Conservation (phyloP, 768 basidiomycete genomes). For the Daedalea quercina region DNA sequence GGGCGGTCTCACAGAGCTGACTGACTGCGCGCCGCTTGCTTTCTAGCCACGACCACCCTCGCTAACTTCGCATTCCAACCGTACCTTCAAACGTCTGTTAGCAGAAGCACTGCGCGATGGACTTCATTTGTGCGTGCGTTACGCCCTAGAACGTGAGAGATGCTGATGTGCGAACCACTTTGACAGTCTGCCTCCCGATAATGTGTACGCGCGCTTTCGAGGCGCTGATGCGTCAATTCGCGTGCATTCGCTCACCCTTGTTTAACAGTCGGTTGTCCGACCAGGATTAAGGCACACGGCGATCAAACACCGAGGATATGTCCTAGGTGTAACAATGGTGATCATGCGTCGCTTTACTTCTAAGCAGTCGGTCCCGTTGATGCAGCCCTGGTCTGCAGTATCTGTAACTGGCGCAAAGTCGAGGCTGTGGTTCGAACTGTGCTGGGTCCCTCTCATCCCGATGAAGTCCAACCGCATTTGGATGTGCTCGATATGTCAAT, state of each 20-base stretch:
- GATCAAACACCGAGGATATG: slow-evolving; percentile 50
- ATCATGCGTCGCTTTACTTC: slow-evolving; percentile 13
- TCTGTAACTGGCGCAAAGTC: slow-evolving; percentile 38
- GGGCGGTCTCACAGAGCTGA: neutral
- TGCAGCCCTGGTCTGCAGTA: slow-evolving; percentile 18
- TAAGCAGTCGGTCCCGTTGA: neutral
- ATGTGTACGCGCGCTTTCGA: slow-evolving; percentile 21
- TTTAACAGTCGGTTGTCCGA: slow-evolving; percentile 57
- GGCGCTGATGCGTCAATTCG: neutral
- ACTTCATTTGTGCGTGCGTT: slow-evolving; percentile 4
- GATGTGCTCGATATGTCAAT: slow-evolving; percentile 68
- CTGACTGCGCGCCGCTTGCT: neutral
- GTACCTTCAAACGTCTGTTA: too few relatives aligned
- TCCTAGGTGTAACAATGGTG: slow-evolving; percentile 69
- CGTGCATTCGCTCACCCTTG: neutral
- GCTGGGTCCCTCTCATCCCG: slow-evolving; percentile 67
- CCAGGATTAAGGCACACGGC: slow-evolving; percentile 49
- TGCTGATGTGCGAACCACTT: neutral
- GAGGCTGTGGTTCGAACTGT: slow-evolving; percentile 71
- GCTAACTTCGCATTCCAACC: too few relatives aligned
- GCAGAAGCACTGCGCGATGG: neutral
- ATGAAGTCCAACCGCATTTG: slow-evolving; percentile 56
- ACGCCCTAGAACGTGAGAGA: neutral
- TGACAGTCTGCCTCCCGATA: slow-evolving; percentile 30
- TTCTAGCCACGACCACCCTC: neutral